Base-by-base conservation (phyloP, 129 eudicot species). In the Rutidosis leptorrhynchoides region DNA sequence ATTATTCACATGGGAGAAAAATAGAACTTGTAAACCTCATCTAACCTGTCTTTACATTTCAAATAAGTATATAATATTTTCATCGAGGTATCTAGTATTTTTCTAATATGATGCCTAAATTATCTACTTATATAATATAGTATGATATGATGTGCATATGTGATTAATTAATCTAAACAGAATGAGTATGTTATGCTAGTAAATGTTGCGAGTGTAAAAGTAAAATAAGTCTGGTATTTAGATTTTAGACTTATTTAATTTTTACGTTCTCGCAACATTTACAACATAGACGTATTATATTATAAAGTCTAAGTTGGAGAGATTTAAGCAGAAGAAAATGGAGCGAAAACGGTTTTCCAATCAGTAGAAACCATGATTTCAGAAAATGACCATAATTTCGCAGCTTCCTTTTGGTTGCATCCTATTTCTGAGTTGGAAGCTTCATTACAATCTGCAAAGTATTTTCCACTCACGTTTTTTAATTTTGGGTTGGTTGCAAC, bases 361-460 rank as follows among this genome's bases (percentile, higher is more conserved):
- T 60, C 62, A 2, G 28, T 51, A 62, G 87, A 71, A 42, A 81
- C 84, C 92, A 88, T 83, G 64, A 61, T 78, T 67, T 88, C 96
- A 3, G 99, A 86, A 22, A 80, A 83, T 4, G 84, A 80, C 96
- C 96, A 93, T 32, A 93, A 59, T 43, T 81, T 61, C 20, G 82
- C 83, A 30, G 95, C 99, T 78, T 89, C 88, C 7, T 70, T 78
- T 27, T 70, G 68, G 69, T 74, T 93, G 67, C 77, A 84, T 19
- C 90, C 99, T 20, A 82, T 60, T 62, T 89, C 75, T 0, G 99
- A 93, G 7, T 89, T 59, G 4, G 74, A 76, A 28, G 90, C 78
- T 80, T 88, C 95, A 45, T 93, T 89, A 43, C 99, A 93, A 58
- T 93, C 99, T 2, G 96, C 80, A 49, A 78, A 93, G 73, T 88